Percentiles rank a stretch among this genome's conserved stretches.
phyloP scores from a whole-genome alignment of 2,329 filamentous ascomycete species.

The Penicillium sp. region DNA sequence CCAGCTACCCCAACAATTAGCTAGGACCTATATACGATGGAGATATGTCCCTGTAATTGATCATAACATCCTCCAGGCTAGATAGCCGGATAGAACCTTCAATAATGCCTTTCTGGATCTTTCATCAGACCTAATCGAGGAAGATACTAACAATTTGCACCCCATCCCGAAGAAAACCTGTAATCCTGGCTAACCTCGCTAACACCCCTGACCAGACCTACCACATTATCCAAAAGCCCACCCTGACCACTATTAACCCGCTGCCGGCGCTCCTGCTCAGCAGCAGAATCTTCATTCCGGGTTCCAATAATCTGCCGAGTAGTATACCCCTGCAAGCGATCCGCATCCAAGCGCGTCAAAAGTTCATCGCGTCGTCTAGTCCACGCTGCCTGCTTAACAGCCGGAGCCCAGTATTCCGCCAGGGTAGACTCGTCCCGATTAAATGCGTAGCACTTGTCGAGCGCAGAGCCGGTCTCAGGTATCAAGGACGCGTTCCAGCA shows the following conservation, averaged over 20 bases:
- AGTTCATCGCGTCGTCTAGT: slow-evolving; percentile 20
- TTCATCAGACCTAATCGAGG: neutral
- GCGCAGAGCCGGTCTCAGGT: slow-evolving; percentile 4
- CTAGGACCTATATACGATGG: neutral
- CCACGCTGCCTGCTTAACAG: slow-evolving; percentile 38
- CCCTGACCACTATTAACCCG: slow-evolving; percentile 25
- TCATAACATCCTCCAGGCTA: too few species aligned
- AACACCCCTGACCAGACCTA: slow-evolving; percentile 27
- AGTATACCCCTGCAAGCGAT: slow-evolving; percentile 20
- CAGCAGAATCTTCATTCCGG: slow-evolving; percentile 11
- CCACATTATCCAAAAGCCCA: slow-evolving; percentile 26
- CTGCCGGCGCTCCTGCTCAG: slow-evolving; percentile 22
- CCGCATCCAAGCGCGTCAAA: slow-evolving; percentile 21
- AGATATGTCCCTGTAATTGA: neutral
- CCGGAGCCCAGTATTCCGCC: slow-evolving; percentile 33
- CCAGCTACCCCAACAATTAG: too few species aligned
- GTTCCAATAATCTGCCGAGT: slow-evolving; percentile 16
- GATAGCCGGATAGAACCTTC: neutral
- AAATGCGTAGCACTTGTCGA: slow-evolving; percentile 24
- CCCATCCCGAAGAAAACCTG: slow-evolving; percentile 27
- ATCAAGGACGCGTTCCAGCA: slow-evolving; percentile 31
- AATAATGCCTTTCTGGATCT: neutral
- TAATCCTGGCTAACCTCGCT: slow-evolving; percentile 25
- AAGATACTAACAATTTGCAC: slow-evolving; percentile 16
- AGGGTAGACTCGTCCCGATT: slow-evolving; percentile 28